A percentile compares a stretch with the other conserved stretches of the same genome.
These are phyloP conservation scores for Cercospora sesami DNA, from an alignment of 2,329 filamentous ascomycete species.

Conservation along the genomic window DNA sequence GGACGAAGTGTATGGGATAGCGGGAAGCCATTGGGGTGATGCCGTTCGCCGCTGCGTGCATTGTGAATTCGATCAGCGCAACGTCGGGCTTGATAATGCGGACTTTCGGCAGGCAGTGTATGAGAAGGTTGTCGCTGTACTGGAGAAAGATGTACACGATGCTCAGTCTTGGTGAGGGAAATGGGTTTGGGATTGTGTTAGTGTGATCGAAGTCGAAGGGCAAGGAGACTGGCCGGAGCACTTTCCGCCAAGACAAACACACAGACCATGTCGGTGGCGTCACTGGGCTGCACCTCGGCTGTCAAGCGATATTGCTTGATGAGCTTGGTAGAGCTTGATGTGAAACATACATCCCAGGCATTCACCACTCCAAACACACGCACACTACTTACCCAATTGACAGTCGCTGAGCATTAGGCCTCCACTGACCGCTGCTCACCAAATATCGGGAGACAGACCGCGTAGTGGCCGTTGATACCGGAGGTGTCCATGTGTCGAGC, in stretches of 20 bases:
- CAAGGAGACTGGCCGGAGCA: background rate
- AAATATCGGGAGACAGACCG: no score
- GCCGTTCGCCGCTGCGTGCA: conserved; percentile 39
- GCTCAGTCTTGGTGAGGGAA: background rate
- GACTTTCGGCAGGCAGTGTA: conserved; percentile 38
- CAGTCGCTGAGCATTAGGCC: background rate
- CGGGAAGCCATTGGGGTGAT: conserved; percentile 36
- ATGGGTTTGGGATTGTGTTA: background rate
- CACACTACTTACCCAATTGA: background rate
- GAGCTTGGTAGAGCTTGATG: conserved; percentile 9
- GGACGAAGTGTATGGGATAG: conserved; percentile 22
- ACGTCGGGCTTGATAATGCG: conserved; percentile 33
- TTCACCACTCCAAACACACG: background rate
- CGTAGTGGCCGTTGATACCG: background rate
- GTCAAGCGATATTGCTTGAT: background rate
- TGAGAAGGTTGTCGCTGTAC: conserved; percentile 33
- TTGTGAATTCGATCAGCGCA: conserved; percentile 37
- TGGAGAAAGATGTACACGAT: conserved; percentile 29
- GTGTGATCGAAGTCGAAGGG: background rate
- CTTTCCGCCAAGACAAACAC: background rate
- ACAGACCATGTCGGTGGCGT: background rate
- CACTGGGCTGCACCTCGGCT: background rate
- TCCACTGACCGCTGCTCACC: background rate
- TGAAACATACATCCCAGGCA: background rate
- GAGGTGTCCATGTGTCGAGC: background rate